A percentile compares a stretch with the other conserved stretches of the same genome.
Conservation (phyloP, 805 yeast genomes). For the Naumovozyma castellii region DNA sequence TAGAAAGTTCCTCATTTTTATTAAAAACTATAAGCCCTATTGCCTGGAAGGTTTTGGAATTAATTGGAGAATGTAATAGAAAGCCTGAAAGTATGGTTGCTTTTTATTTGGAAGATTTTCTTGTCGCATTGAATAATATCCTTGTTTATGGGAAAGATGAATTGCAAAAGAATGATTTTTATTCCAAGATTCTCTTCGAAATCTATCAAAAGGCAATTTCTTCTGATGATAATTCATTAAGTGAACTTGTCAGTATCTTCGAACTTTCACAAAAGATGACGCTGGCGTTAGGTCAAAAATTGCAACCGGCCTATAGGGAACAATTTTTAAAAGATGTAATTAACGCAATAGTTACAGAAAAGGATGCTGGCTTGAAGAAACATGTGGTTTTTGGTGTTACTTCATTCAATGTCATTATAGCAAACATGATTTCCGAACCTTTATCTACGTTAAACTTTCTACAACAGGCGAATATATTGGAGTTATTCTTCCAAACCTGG, state of each 20-base stretch:
- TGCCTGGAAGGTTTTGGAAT: constrained; percentile 66
- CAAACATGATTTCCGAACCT: constrained; percentile 50
- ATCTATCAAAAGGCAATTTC: constrained; percentile 37
- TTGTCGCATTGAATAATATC: constrained; percentile 65
- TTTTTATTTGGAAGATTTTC: constrained; percentile 64
- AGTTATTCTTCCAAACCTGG: constrained; percentile 43
- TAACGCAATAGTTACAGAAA: constrained; percentile 24
- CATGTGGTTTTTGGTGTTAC: constrained; percentile 27
- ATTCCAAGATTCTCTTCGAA: constrained; percentile 41
- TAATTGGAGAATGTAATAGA: constrained; percentile 32
- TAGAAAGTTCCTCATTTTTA: constrained; percentile 56
- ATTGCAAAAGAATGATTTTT: constrained; percentile 38
- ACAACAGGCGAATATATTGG: constrained; percentile 36
- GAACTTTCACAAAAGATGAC: constrained; percentile 58
- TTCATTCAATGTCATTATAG: constrained; percentile 45
- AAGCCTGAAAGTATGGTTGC: constrained; percentile 43
- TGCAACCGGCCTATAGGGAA: constrained; percentile 38
- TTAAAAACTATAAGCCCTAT: constrained; percentile 51
- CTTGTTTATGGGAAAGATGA: constrained; percentile 50
- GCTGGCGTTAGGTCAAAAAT: constrained; percentile 42
- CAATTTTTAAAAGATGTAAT: constrained; percentile 38
- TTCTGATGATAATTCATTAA: constrained; percentile 41
- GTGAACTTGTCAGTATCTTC: constrained; percentile 49
- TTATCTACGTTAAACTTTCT: constrained; percentile 42
- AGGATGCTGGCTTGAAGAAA: constrained; percentile 17